Base-by-base conservation (phyloP, 768 basidiomycete species). In the Lenzites betulinus region DNA sequence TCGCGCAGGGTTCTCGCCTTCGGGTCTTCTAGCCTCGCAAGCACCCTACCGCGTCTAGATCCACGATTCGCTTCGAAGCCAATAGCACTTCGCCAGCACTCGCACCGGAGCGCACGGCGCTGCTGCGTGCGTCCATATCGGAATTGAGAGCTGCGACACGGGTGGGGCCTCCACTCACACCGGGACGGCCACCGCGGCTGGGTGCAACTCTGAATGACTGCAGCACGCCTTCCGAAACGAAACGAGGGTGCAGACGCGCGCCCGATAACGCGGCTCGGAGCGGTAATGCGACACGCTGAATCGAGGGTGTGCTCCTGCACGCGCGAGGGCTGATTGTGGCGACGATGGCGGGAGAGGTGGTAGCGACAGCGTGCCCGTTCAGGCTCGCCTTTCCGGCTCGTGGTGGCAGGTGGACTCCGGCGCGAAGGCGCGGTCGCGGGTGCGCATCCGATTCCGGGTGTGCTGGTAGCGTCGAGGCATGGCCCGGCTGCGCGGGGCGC, bases 401-500 rank as follows among this genome's bases (percentile, higher is more conserved):
- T 9, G n/a, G 4, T n/a, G 20, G 22, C 43, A 12, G 43, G 22
- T 16, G 18, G 38, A 13, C 7, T 18, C 15, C 38, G 13, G 43
- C 20, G 43, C 43, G 43, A 5, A n/a, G 43, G 43, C 22, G 6
- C n/a, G 43, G 5, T 15, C 7, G 43, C 43, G 20, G 20, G 5
- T 7, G 3, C 6, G 16, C n/a, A n/a, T n/a, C n/a, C n/a, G 47
- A 5, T n/a, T 4, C 51, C 35, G 44, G 44, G 44, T 13, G 51
- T 23, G 51, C 35, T 22, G 22, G 35, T 22, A 23, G 16, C 7
- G 28, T n/a, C 26, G 26, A 30, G 26, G 26, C 51, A 23, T 51
- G 26, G 47, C 30, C 38, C 56, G 56, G 56, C 42, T 41, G 56
- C 30, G 48, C 56, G 56, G 56, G 26, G 47, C 25, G 33, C 38